Evolutionary conservation across 2,329 filamentous ascomycete genomes (phyloP), one percentile per base, ranked within the genome.

Genomic region (Coniochaeta sp.): DNA sequence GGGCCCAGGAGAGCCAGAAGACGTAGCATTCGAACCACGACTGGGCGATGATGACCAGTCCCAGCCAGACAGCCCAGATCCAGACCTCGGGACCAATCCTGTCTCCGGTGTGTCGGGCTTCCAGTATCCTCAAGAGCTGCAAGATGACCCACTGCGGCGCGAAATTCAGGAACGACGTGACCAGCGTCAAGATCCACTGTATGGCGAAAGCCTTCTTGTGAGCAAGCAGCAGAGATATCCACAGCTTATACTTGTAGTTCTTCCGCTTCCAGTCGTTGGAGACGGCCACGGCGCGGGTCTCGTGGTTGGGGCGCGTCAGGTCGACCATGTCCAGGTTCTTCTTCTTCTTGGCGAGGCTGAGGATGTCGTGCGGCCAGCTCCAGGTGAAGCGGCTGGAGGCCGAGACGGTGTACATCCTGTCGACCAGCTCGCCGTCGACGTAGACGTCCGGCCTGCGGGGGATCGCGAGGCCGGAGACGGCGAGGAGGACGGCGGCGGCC

Each of bases 131-230:
- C 22, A 93, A 79, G 14, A 93, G 81, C 55, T 83, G 81, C 60
- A 87, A 78, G 63, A 90, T 84, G 30, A 86, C 82, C 70, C 87
- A 84, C 67, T 91, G 90, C 0, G 90, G 90, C 0, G 84, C 81
- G 61, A 92, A 86, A 59, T 84, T 85, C n/a, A 89, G 66, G 32
- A 87, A 65, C 9, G 83, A 81, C 22, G 79, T 77, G 7, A 79
- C 62, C 1, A 84, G 61, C 14, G 84, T 85, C 8, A 89, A 69
- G 1, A 73, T 54, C 75, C 83, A 86, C 72, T 92, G 89, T 9
- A 83, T 59, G 1, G 77, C 65, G 42, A 93, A 77, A 0, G 76
- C 70, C 26, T 71, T 71, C 62, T 81, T 81, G 69, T 91, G 87
- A 1, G 82, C 81, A 47, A 78, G 70, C 4, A 87, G 65, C 2